Percentiles rank a stretch among this genome's conserved stretches.
Conservation (phyloP, 1,139 yeast genomes). For the Yamadazyma jaroonii region DNA sequence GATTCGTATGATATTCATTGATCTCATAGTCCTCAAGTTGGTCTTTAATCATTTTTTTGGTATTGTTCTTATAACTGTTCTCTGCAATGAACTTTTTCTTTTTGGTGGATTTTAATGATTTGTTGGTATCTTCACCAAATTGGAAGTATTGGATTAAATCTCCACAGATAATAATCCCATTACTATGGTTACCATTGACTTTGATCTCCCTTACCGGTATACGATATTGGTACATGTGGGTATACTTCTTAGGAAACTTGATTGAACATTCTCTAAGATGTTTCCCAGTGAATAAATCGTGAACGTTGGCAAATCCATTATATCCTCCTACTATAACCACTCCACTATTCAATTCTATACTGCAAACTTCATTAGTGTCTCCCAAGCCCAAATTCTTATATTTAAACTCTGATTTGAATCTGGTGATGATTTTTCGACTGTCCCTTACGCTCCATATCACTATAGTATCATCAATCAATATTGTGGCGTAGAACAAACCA, state of each 20-base stretch:
- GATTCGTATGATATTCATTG: slow-evolving; percentile 17
- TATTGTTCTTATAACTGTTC: slow-evolving; percentile 9
- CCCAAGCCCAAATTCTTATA: slow-evolving; percentile 14
- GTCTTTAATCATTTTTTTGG: slow-evolving; percentile 23
- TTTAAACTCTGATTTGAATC: slow-evolving; percentile 14
- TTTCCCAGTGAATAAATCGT: slow-evolving; percentile 62
- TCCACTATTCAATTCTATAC: slow-evolving; percentile 38
- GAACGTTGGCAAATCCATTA: slow-evolving; percentile 60
- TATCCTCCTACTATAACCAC: slow-evolving; percentile 61
- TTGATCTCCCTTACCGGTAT: slow-evolving; percentile 47
- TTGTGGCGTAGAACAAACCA: slow-evolving; percentile 37
- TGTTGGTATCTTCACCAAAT: slow-evolving; percentile 37
- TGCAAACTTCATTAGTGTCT: slow-evolving; percentile 18
- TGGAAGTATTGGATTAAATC: slow-evolving; percentile 62
- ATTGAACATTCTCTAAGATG: slow-evolving; percentile 47
- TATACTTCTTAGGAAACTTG: slow-evolving; percentile 43
- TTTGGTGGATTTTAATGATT: not conserved
- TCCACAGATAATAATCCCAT: slow-evolving; percentile 56
- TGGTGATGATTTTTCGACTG: slow-evolving; percentile 6
- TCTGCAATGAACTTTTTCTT: slow-evolving; percentile 21
- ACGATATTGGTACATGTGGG: slow-evolving; percentile 19
- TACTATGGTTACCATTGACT: slow-evolving; percentile 35
- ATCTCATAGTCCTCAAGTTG: slow-evolving; percentile 38
- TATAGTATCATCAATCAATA: slow-evolving; percentile 34
- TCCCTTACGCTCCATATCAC: slow-evolving; percentile 43